phyloP scores from a whole-genome alignment of 2,329 filamentous ascomycete species.

The Xylariaceae sp. region DNA sequence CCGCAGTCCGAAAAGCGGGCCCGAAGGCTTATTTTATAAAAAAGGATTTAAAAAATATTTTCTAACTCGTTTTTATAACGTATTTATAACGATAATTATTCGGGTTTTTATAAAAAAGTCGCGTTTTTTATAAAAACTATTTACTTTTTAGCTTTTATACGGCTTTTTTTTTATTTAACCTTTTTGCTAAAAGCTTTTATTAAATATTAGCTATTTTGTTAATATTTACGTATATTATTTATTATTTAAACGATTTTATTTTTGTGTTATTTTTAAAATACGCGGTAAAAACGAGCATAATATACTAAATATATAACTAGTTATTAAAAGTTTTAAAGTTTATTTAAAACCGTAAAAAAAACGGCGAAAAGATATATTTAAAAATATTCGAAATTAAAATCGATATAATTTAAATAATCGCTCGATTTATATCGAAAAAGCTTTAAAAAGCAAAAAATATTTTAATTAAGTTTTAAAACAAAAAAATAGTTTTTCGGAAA shows the following conservation, averaged over 20 bases:
- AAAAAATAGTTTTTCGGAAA: too few relatives aligned
- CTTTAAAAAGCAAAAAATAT: too few relatives aligned
- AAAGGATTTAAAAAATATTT: background rate
- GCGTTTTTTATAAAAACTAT: background rate
- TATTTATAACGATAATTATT: background rate
- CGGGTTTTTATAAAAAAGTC: background rate
- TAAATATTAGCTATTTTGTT: background rate
- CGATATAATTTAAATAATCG: background rate
- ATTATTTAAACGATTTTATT: background rate
- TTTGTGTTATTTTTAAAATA: background rate
- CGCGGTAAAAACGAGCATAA: background rate
- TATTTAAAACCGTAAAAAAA: background rate
- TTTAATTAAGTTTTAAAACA: too few relatives aligned
- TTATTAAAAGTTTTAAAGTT: background rate
- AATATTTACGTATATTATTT: background rate
- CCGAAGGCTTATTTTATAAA: too few relatives aligned
- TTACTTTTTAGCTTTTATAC: background rate
- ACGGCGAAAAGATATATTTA: background rate
- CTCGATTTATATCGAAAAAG: too few relatives aligned
- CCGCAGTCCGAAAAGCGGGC: too few relatives aligned
- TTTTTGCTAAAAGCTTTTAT: too few relatives aligned
- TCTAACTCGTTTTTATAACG: background rate
- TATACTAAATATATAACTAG: background rate
- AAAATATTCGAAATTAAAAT: background rate
- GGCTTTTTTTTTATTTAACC: too few relatives aligned